phyloP scores from a whole-genome alignment of 805 yeast genomes.

The Cyberlindnera mrakii region DNA sequence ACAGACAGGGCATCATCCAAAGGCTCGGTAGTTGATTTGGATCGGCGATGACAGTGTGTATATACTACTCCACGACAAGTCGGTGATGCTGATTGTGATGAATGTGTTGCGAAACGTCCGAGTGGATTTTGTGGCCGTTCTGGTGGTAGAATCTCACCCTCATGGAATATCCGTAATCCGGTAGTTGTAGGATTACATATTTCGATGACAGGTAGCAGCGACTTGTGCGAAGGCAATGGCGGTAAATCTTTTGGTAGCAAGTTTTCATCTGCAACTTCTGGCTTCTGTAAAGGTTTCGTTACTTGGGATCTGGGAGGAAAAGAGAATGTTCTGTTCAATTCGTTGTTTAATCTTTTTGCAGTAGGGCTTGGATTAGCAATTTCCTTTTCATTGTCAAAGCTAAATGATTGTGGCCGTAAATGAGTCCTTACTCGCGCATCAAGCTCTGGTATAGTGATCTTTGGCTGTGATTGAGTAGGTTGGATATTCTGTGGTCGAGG shows the following conservation, averaged over 20 bases:
- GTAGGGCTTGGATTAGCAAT: constrained; percentile 23
- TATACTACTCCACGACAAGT: no score
- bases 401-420: background rate
- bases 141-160: no score
- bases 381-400: constrained; percentile 21
- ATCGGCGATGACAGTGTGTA: no score
- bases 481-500: constrained; percentile 7
- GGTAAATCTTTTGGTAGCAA: constrained; percentile 2
- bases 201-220: background rate
- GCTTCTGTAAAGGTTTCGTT: background rate
- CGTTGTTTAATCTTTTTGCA: constrained; percentile 19
- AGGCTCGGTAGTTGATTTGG: no score
- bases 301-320: constrained; percentile 17
- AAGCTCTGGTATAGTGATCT: constrained; percentile 1
- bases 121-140: background rate
- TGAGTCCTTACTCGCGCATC: background rate
- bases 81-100: background rate
- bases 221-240: constrained; percentile 2
- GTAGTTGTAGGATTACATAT: background rate
- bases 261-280: background rate
- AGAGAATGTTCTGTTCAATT: constrained; percentile 19
- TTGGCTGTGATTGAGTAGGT: background rate
- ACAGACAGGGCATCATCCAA: no score
- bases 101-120: constrained; percentile 8
- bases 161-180: constrained; percentile 1